Evolutionary conservation across 257 asterid genomes (phyloP), one percentile per base, ranked within the genome.

Genomic region (Plantago ovata): DNA sequence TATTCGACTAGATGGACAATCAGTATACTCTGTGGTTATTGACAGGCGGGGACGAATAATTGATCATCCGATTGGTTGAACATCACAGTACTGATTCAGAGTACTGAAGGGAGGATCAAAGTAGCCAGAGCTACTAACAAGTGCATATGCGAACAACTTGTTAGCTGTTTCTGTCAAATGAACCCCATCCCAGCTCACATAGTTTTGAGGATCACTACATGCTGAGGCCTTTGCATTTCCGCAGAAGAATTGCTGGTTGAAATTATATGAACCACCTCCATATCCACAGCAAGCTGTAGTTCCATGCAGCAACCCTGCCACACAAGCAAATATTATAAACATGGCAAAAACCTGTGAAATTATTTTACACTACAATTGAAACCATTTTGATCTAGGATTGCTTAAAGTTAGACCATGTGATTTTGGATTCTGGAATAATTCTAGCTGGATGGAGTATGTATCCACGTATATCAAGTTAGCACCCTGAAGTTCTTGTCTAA

Each of bases 111-210:
- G 67, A 39, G 94, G 95, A 68, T 86, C 83, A 60, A 64, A 79
- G 41, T 50, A 50, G 10, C 28, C 21, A 6, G 56, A 77, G 41
- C 82, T 80, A 58, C 60, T 62, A 13, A 87, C 72, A 11, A 84
- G 72, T 11, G 83, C 85, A 72, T 72, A 28, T 19, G 85, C 64
- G 60, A 72, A 14, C 1, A 44, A 11, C 69, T 71, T 85, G 70
- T 81, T 86, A 15, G 94, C 90, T 13, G 72, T 74, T 62, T 84
- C 94, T 9, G 92, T 75, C 28, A 77, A 70, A 69, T 82, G 92
- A 32, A 78, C 44, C 10, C 94, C 94, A 62, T 82, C 85, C 84
- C 83, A 86, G 56, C 85, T 86, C 62, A 74, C 89, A 58, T 82
- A 83, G 13, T 81, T 70, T 64, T 81, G 71, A 19, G 95, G 96